Evolutionary conservation across 768 basidiomycete genomes (phyloP), one percentile per base, ranked within the genome.

Genomic region (Russula vinacea): DNA sequence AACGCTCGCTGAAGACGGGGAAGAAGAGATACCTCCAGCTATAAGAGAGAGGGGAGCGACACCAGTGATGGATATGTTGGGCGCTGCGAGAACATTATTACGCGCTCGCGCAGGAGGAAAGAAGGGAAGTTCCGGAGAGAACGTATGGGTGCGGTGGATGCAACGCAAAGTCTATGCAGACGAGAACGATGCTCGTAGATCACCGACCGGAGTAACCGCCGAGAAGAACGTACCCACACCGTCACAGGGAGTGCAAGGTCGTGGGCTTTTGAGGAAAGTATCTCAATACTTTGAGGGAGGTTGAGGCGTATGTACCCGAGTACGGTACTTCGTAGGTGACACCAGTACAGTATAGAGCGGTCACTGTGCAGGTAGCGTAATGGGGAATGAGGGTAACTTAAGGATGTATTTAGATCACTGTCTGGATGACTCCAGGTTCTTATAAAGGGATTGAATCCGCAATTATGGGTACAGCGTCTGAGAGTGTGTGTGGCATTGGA

Each of bases 271-370:
- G 33, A 67, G 55, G 58, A 68, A 68, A 37, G 67, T 68, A 9
- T 68, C 67, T 17, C 67, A 66, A 49, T 68, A 68, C 37, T 68
- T 68, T 60, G 67, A 68, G 39, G 62, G 62, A 42, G 45, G 67
- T 56, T 66, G 64, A 61, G 22, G 32, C 16, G 22, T 33, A 37
- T 11, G 17, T 57, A 14, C n/a, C 39, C 14, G 9, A 14, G 44
- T n/a, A 8, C n/a, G 17, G 6, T 9, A 24, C 22, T 32, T 35
- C 8, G 19, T 17, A 42, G 39, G 39, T 47, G 32, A 22, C 35
- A 50, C 16, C 37, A 33, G 24, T 37, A 37, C 22, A 22, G n/a
- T 17, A 26, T 47, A 10, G 42, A 19, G n/a, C 11, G 44, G 47
- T 16, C 49, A 17, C 49, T 17, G 16, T 29, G 26, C 14, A n/a